Percentiles rank a stretch among this genome's conserved stretches.
Conservation (phyloP, 1,139 yeast genomes). For the Geotrichum cucujoidarum region DNA sequence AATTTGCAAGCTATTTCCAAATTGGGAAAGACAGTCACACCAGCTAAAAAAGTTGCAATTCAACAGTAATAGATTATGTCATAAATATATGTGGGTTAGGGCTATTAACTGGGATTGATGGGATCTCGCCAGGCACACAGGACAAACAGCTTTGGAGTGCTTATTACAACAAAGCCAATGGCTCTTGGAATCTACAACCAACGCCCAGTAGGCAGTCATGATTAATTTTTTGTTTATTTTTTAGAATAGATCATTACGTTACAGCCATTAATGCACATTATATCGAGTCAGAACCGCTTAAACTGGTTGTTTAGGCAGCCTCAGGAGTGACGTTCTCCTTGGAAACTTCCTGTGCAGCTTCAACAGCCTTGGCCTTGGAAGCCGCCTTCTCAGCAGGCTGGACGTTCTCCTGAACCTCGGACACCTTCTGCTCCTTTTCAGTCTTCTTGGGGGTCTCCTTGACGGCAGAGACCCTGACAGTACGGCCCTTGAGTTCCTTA, state of each 20-base stretch:
- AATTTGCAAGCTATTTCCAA: background rate
- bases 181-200: too few relatives aligned
- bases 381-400: background rate
- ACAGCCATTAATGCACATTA: conserved; percentile 13
- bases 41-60: too few relatives aligned
- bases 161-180: too few relatives aligned
- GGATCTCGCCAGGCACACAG: too few relatives aligned
- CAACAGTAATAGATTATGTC: too few relatives aligned
- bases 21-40: conserved; percentile 12
- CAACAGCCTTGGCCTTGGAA: background rate
- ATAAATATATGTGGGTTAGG: too few relatives aligned
- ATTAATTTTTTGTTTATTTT: background rate
- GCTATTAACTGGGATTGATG: too few relatives aligned
- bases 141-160: too few relatives aligned
- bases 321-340: background rate
- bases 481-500: conserved; percentile 37
- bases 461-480: conserved; percentile 27
- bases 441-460: conserved; percentile 15
- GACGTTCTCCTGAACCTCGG: background rate
- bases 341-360: background rate
- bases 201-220: too few relatives aligned
- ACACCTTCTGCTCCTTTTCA: background rate
- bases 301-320: background rate
- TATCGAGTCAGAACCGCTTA: background rate
- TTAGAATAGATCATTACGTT: conserved; percentile 2